phyloP scores from a whole-genome alignment of 2,329 filamentous ascomycete species.

The Paradendryphiella salina region DNA sequence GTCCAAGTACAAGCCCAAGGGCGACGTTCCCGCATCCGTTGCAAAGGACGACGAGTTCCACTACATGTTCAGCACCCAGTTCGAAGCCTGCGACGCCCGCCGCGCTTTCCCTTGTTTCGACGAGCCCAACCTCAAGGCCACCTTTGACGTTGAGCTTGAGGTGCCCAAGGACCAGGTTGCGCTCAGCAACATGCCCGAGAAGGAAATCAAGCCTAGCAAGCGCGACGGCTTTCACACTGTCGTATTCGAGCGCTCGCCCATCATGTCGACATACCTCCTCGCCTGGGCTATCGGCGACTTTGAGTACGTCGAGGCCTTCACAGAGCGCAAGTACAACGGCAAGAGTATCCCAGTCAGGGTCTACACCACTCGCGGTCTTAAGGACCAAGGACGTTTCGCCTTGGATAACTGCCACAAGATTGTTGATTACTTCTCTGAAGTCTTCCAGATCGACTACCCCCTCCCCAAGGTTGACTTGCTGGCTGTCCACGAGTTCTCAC shows the following conservation, averaged over 20 bases:
- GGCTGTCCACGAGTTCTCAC: conserved; percentile 87
- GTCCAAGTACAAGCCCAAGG: conserved; percentile 85
- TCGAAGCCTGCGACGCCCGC: conserved; percentile 93
- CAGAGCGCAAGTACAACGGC: conserved; percentile 86
- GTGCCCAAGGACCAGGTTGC: conserved; percentile 85
- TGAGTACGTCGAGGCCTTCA: conserved; percentile 91
- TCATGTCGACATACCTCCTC: conserved; percentile 95
- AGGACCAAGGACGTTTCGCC: conserved; percentile 87
- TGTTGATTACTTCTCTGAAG: conserved; percentile 94
- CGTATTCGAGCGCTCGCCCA: conserved; percentile 85
- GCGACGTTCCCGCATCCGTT: conserved; percentile 72
- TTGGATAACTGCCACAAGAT: conserved; percentile 89
- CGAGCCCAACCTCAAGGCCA: conserved; percentile 94
- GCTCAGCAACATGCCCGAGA: conserved; percentile 94
- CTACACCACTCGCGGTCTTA: conserved; percentile 92
- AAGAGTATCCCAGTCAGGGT: conserved; percentile 90
- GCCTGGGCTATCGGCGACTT: conserved; percentile 98
- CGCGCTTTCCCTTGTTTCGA: conserved; percentile 97
- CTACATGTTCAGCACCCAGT: conserved; percentile 88
- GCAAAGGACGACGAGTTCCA: conserved; percentile 69
- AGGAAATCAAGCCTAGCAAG: conserved; percentile 71
- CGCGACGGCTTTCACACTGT: conserved; percentile 74
- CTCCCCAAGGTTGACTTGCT: conserved; percentile 94
- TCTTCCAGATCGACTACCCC: conserved; percentile 86
- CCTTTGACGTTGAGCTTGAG: conserved; percentile 92